Percentiles rank a stretch among this genome's conserved stretches.
These are phyloP conservation scores for Neonectria coccinea DNA, from an alignment of 2,329 filamentous ascomycete genomes.

Conservation along the genomic window DNA sequence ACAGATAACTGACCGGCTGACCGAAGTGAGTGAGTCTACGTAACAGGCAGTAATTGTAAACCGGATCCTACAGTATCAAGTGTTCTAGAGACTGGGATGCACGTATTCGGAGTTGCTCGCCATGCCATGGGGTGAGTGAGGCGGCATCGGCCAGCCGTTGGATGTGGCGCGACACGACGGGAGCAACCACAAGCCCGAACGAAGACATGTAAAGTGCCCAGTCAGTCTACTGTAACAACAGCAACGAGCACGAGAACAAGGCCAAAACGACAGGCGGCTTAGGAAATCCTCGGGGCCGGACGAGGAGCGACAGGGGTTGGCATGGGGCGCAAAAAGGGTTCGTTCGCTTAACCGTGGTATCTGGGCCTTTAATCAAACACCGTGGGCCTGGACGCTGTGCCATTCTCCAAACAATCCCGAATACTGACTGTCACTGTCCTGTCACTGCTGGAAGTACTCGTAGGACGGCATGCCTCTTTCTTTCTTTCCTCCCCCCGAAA, in stretches of 20 bases:
- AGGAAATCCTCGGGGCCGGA: slow-evolving; percentile 16
- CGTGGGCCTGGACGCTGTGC: not conserved
- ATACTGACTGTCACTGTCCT: not conserved
- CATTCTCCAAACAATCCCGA: slow-evolving; percentile 7
- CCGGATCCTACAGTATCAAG: not conserved
- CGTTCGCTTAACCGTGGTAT: slow-evolving; percentile 21
- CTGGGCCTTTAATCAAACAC: slow-evolving; percentile 27
- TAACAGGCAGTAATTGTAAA: not conserved
- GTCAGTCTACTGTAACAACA: not conserved
- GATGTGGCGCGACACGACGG: slow-evolving; percentile 25
- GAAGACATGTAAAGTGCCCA: not conserved
- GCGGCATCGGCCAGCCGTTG: slow-evolving; percentile 16
- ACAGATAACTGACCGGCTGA: not conserved
- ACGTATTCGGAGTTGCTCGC: slow-evolving; percentile 11
- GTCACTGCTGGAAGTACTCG: not conserved
- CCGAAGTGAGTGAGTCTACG: not conserved
- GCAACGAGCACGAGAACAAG: not conserved
- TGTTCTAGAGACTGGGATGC: not conserved
- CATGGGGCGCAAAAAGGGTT: slow-evolving; percentile 20
- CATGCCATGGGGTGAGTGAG: slow-evolving; percentile 18
- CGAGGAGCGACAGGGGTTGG: slow-evolving; percentile 11
- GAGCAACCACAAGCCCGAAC: not conserved
- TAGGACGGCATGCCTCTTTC: too few relatives aligned
- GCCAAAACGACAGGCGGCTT: not conserved
- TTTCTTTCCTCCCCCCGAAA: not conserved